Evolutionary conservation across 2,329 filamentous ascomycete genomes (phyloP).

Genomic region (Diplocarpon mali): DNA sequence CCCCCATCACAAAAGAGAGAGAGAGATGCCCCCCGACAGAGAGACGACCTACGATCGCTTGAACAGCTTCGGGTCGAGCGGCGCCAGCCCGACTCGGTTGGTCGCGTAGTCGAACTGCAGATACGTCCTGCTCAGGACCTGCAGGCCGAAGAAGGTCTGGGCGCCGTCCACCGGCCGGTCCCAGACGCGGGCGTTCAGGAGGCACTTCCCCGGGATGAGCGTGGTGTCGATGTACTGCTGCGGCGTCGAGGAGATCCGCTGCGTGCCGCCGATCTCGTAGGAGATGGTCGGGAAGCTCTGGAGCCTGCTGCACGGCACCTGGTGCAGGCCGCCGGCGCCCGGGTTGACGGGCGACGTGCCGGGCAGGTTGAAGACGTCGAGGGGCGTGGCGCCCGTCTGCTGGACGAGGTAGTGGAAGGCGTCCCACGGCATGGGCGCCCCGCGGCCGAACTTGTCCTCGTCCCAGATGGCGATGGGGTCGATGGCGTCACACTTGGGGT

Average conservation of each 20-base stretch:
- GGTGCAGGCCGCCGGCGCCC: conserved; percentile 2
- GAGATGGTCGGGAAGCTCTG: conserved; percentile 3
- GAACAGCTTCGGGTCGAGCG: conserved; percentile 4
- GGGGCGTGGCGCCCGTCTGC: conserved; percentile 1
- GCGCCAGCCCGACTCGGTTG: conserved; percentile 3
- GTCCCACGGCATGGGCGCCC: conserved; percentile 6
- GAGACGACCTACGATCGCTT: background rate
- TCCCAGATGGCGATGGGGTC: conserved; percentile 8
- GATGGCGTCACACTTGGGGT: conserved; percentile 5
- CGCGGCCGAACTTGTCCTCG: conserved; percentile 9
- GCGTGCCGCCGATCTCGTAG: conserved; percentile 6
- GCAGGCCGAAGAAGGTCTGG: conserved; percentile 9
- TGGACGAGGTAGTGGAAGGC: conserved; percentile 4
- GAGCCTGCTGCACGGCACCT: conserved; percentile 5
- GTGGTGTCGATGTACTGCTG: conserved; percentile 6
- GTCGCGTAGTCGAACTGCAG: conserved; percentile 7
- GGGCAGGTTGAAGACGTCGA: conserved; percentile 5
- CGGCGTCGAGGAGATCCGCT: conserved; percentile 2
- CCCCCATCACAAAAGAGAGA: too few species aligned
- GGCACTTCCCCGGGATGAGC: conserved; percentile 3
- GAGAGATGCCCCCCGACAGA: too few species aligned
- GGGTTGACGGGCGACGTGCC: conserved; percentile 7
- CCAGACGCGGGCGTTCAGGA: conserved; percentile 8
- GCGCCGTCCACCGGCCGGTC: conserved; percentile 7
- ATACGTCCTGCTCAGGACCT: conserved; percentile 6